Conservation (phyloP, 2,329 filamentous ascomycete species). For the Tolypocladium tundrense region DNA sequence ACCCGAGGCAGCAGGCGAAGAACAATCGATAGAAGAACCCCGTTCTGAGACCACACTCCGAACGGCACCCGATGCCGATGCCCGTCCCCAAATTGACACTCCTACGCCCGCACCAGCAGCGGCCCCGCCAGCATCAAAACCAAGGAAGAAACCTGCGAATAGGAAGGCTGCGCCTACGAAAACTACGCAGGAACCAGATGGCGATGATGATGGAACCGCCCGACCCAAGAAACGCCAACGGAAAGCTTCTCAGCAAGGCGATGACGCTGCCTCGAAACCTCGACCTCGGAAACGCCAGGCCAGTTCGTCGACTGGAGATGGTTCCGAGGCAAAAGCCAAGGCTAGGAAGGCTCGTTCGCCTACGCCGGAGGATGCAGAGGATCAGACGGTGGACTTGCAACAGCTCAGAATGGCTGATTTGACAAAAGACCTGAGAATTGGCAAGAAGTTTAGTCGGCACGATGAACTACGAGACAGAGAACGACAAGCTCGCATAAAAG, state of each 20-base stretch:
- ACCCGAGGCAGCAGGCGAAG: background rate
- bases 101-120: background rate
- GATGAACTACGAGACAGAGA: constrained; percentile 62
- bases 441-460: constrained; percentile 66
- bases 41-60: background rate
- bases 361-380: constrained; percentile 56
- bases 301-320: constrained; percentile 11
- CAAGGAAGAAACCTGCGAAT: constrained; percentile 1
- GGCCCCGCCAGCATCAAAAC: constrained; percentile 1
- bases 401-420: constrained; percentile 64
- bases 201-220: constrained; percentile 8
- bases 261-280: constrained; percentile 8
- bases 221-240: constrained; percentile 22
- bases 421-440: constrained; percentile 57
- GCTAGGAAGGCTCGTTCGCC: constrained; percentile 31
- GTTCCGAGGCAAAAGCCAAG: constrained; percentile 11
- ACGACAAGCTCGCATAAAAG: constrained; percentile 28
- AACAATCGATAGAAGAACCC: too few relatives aligned
- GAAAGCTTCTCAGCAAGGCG: constrained; percentile 15
- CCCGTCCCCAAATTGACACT: background rate
- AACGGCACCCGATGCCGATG: background rate
- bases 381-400: constrained; percentile 52
- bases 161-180: background rate
- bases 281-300: constrained; percentile 18
- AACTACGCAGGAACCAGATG: constrained; percentile 1